Base-by-base conservation (phyloP, 495 filamentous ascomycete species). In the Talaromyces adpressus region DNA sequence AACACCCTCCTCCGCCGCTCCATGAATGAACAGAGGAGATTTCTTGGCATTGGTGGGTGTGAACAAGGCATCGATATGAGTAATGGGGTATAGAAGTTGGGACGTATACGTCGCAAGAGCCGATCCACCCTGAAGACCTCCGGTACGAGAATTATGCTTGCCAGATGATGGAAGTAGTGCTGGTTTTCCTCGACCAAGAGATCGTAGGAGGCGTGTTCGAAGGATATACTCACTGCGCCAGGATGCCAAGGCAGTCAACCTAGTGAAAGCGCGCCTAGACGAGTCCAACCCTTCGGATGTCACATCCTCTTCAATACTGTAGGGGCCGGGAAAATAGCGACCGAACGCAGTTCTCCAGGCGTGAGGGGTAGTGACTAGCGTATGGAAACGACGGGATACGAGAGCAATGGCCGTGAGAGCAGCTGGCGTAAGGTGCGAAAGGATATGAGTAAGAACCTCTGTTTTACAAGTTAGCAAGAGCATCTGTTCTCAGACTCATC, bases 171-270 rank as follows among this genome's bases (percentile, higher is more conserved):
- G 82, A 72, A 74, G 82, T 68, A 80, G 82, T 63, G 79, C 81
- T 61, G 85, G 87, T 74, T 88, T 96, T 75, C 92, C 93, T 59
- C 91, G 84, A 34, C 79, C 81, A 60, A 97, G 78, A 57, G 90
- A 93, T 45, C 91, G 84, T 47, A 97, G 79, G 63, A 96, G 79
- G 52, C 89, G 84, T n/a, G 91, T 97, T 25, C 93, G 82, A 30
- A 94, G 72, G 47, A 96, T 89, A 70, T 96, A 97, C 70, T 97
- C 93, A 71, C 90, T 95, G 32, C 92, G 85, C 93, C 93, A 97
- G 1, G 92, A 92, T 20, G 90, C 88, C 51, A 90, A 77, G 12
- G 86, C 81, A 30, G 89, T 93, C 45, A 97, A 79, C 59, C 91
- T 82, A 7, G 91, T 84, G 68, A 97, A 97, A 62, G 82, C 80